A percentile compares a stretch with the other conserved stretches of the same genome.
These are phyloP conservation scores for Casuarina cunninghamiana DNA, from an alignment of 306 rosid species.

Conservation along the genomic window DNA sequence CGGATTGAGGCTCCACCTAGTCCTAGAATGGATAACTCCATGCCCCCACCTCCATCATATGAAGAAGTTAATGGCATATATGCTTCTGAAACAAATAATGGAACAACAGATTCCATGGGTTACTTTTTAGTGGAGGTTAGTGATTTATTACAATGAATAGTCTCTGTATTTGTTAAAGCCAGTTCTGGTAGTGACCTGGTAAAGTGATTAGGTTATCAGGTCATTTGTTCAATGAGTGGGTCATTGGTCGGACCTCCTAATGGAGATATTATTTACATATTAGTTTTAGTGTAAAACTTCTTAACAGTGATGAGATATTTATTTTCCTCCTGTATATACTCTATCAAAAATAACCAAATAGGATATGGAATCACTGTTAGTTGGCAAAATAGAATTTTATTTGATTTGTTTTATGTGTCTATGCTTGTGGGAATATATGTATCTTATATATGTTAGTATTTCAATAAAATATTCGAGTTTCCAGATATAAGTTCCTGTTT, in stretches of 20 bases:
- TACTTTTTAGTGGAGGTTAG: constrained; percentile 97
- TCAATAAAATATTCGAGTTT: neutral
- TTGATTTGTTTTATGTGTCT: too few species aligned
- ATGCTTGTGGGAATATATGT: neutral
- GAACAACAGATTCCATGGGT: constrained; percentile 64
- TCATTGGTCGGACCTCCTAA: too few species aligned
- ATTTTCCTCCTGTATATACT: too few species aligned
- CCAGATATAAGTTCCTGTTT: neutral
- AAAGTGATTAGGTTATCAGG: neutral
- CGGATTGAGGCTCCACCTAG: constrained; percentile 90
- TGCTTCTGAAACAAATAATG: constrained; percentile 73
- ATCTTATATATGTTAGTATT: neutral
- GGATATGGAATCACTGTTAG: too few species aligned
- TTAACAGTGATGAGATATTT: too few species aligned
- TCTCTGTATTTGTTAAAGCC: neutral
- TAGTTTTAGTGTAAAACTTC: too few species aligned
- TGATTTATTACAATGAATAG: neutral
- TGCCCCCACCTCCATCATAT: constrained; percentile 91
- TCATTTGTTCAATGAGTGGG: too few species aligned
- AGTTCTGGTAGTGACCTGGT: neutral
- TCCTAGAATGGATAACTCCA: constrained; percentile 55
- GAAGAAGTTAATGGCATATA: constrained; percentile 82
- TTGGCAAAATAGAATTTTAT: neutral
- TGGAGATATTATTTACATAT: too few species aligned
- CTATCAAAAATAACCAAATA: too few species aligned